Evolutionary conservation across 2,329 filamentous ascomycete species (phyloP).

Genomic region (Ceratocystis huliohia): DNA sequence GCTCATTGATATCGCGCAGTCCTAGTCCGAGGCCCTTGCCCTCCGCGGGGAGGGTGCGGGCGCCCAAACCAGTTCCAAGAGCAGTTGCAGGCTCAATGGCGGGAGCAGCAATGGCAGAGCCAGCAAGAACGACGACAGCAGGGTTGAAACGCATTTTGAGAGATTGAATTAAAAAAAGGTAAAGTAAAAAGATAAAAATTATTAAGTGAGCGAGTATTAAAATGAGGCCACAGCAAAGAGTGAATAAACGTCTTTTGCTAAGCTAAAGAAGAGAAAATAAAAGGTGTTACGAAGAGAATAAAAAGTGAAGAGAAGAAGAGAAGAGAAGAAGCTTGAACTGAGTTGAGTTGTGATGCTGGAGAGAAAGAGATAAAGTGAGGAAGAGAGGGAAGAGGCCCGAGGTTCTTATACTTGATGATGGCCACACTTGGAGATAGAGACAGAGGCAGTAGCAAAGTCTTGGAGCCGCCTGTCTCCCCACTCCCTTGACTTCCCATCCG

Average conservation of each 20-base stretch:
- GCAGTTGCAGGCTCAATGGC: background rate
- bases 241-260: conserved; percentile 5
- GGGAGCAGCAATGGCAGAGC: conserved; percentile 15
- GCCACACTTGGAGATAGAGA: background rate
- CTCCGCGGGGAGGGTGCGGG: no score
- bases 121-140: conserved; percentile 11
- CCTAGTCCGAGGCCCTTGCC: no score
- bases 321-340: conserved; percentile 10
- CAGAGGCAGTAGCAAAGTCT: background rate
- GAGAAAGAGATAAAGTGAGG: background rate
- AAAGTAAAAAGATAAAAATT: conserved; percentile 2
- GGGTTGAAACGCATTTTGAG: conserved; percentile 19
- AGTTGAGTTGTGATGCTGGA: conserved; percentile 14
- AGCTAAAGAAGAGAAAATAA: conserved; percentile 10
- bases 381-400: background rate
- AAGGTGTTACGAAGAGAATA: conserved; percentile 6
- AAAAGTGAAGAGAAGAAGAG: conserved; percentile 14
- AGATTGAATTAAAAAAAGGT: conserved; percentile 2
- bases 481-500: no score
- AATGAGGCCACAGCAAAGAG: background rate
- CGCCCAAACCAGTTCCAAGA: no score
- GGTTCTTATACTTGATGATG: conserved; percentile 13
- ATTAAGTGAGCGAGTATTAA: conserved; percentile 1
- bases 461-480: background rate
- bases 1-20: background rate